These are phyloP conservation scores for Pichia scutulata DNA, from an alignment of 805 yeast genomes.

Conservation along the genomic window DNA sequence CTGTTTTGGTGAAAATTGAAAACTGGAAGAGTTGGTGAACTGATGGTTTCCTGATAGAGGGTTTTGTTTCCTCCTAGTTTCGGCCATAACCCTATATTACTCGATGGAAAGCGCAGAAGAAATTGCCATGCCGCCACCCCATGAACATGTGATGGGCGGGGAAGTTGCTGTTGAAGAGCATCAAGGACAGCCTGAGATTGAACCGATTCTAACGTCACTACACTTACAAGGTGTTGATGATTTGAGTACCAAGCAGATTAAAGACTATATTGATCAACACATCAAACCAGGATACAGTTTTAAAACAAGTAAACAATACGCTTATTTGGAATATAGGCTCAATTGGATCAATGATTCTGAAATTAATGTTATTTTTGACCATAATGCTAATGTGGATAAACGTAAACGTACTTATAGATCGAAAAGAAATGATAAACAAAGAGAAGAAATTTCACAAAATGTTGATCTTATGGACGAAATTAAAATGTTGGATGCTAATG, in stretches of 20 bases:
- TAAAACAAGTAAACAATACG: constrained; percentile 22
- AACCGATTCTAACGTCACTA: constrained; percentile 40
- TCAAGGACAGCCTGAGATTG: constrained; percentile 1
- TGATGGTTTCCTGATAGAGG: neutral
- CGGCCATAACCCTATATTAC: neutral
- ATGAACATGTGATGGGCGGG: neutral
- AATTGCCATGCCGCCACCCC: neutral
- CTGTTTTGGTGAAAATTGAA: neutral
- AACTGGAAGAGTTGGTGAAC: neutral
- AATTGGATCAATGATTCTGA: constrained; percentile 65
- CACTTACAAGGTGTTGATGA: constrained; percentile 56
- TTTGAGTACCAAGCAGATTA: constrained; percentile 52
- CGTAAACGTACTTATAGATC: neutral
- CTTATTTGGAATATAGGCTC: constrained; percentile 31
- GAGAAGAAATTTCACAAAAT: constrained; percentile 6
- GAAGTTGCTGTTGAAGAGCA: neutral
- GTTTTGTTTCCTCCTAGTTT: neutral
- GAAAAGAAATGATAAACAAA: constrained; percentile 18
- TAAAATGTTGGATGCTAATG: constrained; percentile 1
- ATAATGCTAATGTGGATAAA: neutral
- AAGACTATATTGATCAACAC: constrained; percentile 43
- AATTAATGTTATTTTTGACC: constrained; percentile 45
- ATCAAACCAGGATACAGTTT: constrained; percentile 28
- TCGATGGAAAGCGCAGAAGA: neutral
- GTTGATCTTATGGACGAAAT: neutral